Base-by-base conservation (phyloP, 192 early-diverging fungal species). In the Rhizophagus prolifer region DNA sequence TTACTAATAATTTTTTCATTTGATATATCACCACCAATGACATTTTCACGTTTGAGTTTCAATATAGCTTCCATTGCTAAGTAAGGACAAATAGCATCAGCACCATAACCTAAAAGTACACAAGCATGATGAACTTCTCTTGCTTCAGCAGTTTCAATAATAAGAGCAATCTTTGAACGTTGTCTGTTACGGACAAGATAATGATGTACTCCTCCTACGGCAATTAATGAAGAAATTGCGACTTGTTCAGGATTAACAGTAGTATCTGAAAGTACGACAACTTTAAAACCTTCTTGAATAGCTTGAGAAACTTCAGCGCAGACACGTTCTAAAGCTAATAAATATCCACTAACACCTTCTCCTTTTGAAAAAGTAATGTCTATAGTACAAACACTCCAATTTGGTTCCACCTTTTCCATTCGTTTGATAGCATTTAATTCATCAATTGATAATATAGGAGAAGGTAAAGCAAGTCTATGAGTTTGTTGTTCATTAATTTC, bases 51-150 rank as follows among this genome's bases (percentile, higher is more conserved):
- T 73, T 92, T 91, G 36, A 97, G 84, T 86, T 98, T 97, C 79
- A 90, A 80, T 83, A 98, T 91, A 28, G 92, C 88, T 84, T 98
- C 97, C 80, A 92, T 89, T 28, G 92, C 92, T 68, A 99, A 88
- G 83, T 96, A 97, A 65, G 96, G 96, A 85, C 94, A 96, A 81
- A 97, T 90, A 19, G 92, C 95, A 87, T 98, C 97, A 47, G 93
- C 95, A 85, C 95, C 95, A 78, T 97, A 98, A 63, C 97, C 96
- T 25, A 98, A 86, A 71, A 98, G 88, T 3, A 97, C 95, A 82
- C 96, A 97, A 75, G 95, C 93, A 67, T 98, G 96, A 84, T 99
- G 96, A 7, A 95, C 93, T 80, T 99, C 96, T 74, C 95, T 91
- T 8, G 95, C 96, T 85, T 99, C 97, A 54, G 90, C 95, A 28